phyloP scores from a whole-genome alignment of 768 basidiomycete genomes.

The Podaxis sp. region DNA sequence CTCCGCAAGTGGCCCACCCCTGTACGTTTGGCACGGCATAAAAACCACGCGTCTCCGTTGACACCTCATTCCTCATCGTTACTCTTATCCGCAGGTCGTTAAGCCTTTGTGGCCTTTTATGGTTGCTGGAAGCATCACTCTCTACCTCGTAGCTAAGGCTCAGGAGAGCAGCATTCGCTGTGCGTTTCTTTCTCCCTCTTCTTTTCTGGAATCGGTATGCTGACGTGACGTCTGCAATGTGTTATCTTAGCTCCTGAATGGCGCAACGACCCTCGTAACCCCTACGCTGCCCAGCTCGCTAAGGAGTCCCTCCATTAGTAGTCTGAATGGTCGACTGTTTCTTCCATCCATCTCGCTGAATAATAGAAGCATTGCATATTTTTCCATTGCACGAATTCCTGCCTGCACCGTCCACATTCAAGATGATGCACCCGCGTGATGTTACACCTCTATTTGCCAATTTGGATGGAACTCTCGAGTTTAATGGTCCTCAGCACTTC shows the following conservation, averaged over 20 bases:
- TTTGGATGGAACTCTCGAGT: no score
- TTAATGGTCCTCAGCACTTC: background rate
- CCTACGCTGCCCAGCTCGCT: conserved; percentile 76
- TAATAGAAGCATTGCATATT: conserved; percentile 2
- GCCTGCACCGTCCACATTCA: background rate
- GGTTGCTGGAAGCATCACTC: conserved; percentile 59
- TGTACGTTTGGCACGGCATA: conserved; percentile 35
- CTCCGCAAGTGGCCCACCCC: conserved; percentile 82
- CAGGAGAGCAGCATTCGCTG: conserved; percentile 72
- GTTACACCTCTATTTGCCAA: no score
- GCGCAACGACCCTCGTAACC: conserved; percentile 79
- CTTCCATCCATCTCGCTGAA: background rate
- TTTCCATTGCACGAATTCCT: background rate
- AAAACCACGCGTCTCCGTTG: background rate
- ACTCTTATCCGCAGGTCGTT: conserved; percentile 45
- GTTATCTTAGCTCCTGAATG: conserved; percentile 54
- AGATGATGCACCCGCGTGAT: no score
- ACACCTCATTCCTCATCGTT: background rate
- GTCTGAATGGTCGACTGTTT: conserved; percentile 8
- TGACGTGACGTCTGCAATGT: conserved; percentile 14
- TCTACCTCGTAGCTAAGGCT: conserved; percentile 64
- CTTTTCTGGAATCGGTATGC: background rate
- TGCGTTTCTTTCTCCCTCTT: conserved; percentile 40
- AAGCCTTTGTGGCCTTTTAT: conserved; percentile 84
- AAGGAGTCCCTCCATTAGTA: conserved; percentile 53